phyloP scores from a whole-genome alignment of 805 yeast genomes.

The Candida xiaguanensis region DNA sequence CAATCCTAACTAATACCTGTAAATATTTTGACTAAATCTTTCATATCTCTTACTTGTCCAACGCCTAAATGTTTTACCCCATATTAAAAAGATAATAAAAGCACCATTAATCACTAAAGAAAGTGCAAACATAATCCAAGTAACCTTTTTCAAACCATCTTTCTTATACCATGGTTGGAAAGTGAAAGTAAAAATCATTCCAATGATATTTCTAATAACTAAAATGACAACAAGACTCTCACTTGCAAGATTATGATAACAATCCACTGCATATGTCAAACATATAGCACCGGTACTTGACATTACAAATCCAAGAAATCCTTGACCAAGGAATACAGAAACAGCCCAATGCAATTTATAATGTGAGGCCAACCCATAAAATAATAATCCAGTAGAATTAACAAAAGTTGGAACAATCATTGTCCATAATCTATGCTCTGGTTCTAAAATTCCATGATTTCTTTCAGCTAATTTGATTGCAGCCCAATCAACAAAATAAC shows the following conservation, averaged over 20 bases:
- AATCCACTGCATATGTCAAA: slow-evolving; percentile 41
- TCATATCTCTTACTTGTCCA: slow-evolving; percentile 22
- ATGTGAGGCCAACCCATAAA: slow-evolving; percentile 41
- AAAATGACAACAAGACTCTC: slow-evolving; percentile 37
- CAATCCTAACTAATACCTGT: no score
- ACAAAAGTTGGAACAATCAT: slow-evolving; percentile 36
- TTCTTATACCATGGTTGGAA: slow-evolving; percentile 43
- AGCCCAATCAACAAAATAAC: slow-evolving; percentile 39
- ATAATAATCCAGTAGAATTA: slow-evolving; percentile 42
- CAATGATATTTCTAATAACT: slow-evolving; percentile 33
- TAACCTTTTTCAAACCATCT: slow-evolving; percentile 35
- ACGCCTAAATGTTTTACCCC: slow-evolving; percentile 40
- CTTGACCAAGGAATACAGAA: slow-evolving; percentile 44
- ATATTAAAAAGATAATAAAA: slow-evolving; percentile 33
- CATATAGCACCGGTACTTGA: slow-evolving; percentile 43
- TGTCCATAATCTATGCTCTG: slow-evolving; percentile 25
- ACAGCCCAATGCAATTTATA: slow-evolving; percentile 38
- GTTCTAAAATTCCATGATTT: slow-evolving; percentile 30
- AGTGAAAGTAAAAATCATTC: slow-evolving; percentile 44
- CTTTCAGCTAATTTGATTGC: slow-evolving; percentile 22
- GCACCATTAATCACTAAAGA: slow-evolving; percentile 40
- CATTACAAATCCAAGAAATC: slow-evolving; percentile 44
- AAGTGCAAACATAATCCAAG: slow-evolving; percentile 44
- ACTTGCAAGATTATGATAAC: slow-evolving; percentile 41
- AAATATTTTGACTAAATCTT: slow-evolving; percentile 6